Percentiles rank a stretch among this genome's conserved stretches.
phyloP scores from a whole-genome alignment of 768 basidiomycete species.

The Leucosporidium yakuticum region DNA sequence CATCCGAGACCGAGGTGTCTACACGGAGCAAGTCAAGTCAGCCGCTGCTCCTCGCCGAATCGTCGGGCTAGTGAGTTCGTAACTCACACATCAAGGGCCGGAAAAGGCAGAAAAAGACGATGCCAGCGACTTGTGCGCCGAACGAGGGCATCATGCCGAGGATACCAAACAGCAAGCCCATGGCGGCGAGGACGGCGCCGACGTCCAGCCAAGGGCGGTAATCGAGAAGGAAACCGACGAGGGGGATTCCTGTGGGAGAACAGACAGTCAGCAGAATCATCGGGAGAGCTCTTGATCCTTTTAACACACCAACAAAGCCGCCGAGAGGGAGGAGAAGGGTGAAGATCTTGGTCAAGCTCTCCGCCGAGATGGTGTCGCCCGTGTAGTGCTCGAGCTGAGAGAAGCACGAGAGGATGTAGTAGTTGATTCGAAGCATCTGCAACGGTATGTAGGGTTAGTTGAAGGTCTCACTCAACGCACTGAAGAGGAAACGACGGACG shows the following conservation, averaged over 20 bases:
- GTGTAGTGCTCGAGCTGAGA: constrained; percentile 43
- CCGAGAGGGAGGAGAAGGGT: constrained; percentile 45
- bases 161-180: constrained; percentile 41
- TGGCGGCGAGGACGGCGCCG: constrained; percentile 37
- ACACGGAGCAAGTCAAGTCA: constrained; percentile 14
- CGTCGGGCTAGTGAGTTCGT: not conserved
- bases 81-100: constrained; percentile 29
- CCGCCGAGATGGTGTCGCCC: constrained; percentile 37
- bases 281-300: no score
- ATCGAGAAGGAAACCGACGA: constrained; percentile 41
- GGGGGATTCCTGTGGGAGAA: constrained; percentile 35
- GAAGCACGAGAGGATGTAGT: constrained; percentile 43
- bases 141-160: constrained; percentile 39
- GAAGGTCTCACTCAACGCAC: no score
- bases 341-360: constrained; percentile 42
- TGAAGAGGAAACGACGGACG: not conserved
- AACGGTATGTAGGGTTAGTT: not conserved
- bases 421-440: constrained; percentile 46
- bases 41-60: constrained; percentile 29
- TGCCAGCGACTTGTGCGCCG: constrained; percentile 40
- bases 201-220: constrained; percentile 33
- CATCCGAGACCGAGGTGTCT: constrained; percentile 40
- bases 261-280: no score
- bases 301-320: constrained; percentile 40
- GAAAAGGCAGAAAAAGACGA: constrained; percentile 42